Base-by-base conservation (phyloP, 208 protist species). In the Crithidia fasciculata region DNA sequence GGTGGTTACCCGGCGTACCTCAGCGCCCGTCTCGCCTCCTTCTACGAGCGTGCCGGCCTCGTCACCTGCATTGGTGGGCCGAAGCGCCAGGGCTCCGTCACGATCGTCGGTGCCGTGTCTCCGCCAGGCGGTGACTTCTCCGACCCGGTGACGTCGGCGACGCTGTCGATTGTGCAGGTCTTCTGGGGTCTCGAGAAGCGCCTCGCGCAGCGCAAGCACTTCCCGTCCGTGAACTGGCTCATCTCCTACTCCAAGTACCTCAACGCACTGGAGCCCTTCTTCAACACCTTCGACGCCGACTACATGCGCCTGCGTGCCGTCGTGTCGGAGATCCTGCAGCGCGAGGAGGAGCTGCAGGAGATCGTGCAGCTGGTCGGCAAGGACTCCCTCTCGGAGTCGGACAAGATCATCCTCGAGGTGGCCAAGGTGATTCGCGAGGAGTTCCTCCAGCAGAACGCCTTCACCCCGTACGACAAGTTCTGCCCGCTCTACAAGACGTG, bases 161-260 rank as follows among this genome's bases (percentile, higher is more conserved):
- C 99, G 39, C 91, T 99, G 37, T 94, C 93, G 84, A 99, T 99
- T 79, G 99, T 99, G 52, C 99, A 99, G 91, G 99, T 99, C 39
- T 99, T 99, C 92, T 99, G 99, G 99, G 99, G 99, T 81, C 91
- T 99, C 7, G 98, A 99, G 91, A 99, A 99, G 95, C 99, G 99
- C 72, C 94, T 99, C 7, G 99, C 99, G 4, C 99, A 99, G 94
- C 89, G 99, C 62, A 99, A 99, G 93, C 99, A 99, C 93, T 99
- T 99, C 94, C 99, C 99, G 43, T 99, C 99, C 8, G 97, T 99
- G 43, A 99, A 99, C 90, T 99, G 99, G 99, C 88, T 99, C 40
- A 95, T 99, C 73, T 99, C 97, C 6, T 99, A 99, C 90, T 99
- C 98, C 44, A 99, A 99, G 83, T 99, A 99, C 85, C 84, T 96